phyloP scores from a whole-genome alignment of 495 filamentous ascomycete genomes.

The Pseudoneurospora amorphoporcata region DNA sequence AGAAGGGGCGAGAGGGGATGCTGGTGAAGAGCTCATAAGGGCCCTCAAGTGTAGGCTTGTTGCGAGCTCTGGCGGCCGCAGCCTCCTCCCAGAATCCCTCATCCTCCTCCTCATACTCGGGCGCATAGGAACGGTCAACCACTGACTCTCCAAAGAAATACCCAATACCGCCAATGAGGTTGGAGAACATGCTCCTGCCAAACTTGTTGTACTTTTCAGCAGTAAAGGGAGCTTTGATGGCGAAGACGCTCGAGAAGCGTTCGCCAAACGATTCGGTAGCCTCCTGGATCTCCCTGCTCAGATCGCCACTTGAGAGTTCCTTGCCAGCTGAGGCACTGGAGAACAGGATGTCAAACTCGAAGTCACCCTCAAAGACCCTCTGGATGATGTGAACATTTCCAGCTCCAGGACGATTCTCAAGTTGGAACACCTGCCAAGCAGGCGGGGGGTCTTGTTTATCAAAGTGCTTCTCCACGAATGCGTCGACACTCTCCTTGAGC shows the following conservation, averaged over 20 bases:
- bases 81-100: slow-evolving; percentile 97
- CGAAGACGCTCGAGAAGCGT: slow-evolving; percentile 63
- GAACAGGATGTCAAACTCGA: slow-evolving; percentile 92
- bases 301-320: slow-evolving; percentile 46
- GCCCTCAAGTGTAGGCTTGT: slow-evolving; percentile 59
- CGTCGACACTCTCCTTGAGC: slow-evolving; percentile 68
- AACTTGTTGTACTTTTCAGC: slow-evolving; percentile 65
- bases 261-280: slow-evolving; percentile 58
- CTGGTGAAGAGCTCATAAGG: slow-evolving; percentile 86
- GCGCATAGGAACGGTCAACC: slow-evolving; percentile 80
- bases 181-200: slow-evolving; percentile 83
- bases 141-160: slow-evolving; percentile 84
- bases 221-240: slow-evolving; percentile 66
- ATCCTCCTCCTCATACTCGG: slow-evolving; percentile 91
- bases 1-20: slow-evolving; percentile 90
- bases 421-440: slow-evolving; percentile 74
- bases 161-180: slow-evolving; percentile 87
- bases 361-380: slow-evolving; percentile 82
- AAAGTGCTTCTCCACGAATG: slow-evolving; percentile 52
- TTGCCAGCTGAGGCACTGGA: slow-evolving; percentile 65
- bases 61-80: slow-evolving; percentile 53
- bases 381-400: slow-evolving; percentile 88
- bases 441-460: slow-evolving; percentile 66
- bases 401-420: slow-evolving; percentile 52
- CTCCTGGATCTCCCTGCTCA: slow-evolving; percentile 59